A percentile compares a stretch with the other conserved stretches of the same genome.
Evolutionary conservation across 805 yeast genomes (phyloP).

Genomic region (Teunomyces kruisii): DNA sequence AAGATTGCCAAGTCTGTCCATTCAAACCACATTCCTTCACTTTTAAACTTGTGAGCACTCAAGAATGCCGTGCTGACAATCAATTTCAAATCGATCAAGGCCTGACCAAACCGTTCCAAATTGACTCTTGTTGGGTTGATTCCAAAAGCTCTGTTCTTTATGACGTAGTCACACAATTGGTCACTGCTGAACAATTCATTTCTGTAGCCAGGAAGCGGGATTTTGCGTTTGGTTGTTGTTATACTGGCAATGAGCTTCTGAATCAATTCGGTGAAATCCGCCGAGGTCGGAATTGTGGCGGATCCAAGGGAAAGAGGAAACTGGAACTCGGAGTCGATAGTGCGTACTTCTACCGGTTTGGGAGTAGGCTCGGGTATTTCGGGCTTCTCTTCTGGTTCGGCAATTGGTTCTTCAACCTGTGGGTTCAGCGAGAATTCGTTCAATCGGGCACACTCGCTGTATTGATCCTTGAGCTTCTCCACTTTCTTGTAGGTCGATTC

Average conservation of each 20-base stretch:
- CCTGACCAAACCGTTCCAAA: constrained; percentile 42
- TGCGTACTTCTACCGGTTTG: not conserved
- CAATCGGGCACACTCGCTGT: constrained; percentile 28
- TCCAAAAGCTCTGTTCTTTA: constrained; percentile 25
- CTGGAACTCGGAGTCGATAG: constrained; percentile 14
- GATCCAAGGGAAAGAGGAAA: constrained; percentile 38
- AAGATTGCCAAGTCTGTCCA: constrained; percentile 37
- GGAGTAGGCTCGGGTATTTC: not conserved
- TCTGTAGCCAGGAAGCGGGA: constrained; percentile 41
- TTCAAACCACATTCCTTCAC: constrained; percentile 46
- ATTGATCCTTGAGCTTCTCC: constrained; percentile 29
- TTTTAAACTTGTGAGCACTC: constrained; percentile 34
- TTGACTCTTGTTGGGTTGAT: constrained; percentile 36
- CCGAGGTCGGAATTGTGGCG: constrained; percentile 13
- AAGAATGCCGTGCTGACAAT: constrained; percentile 32
- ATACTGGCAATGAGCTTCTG: constrained; percentile 20
- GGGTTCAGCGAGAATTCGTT: constrained; percentile 28
- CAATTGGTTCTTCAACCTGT: not conserved
- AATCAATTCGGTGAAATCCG: constrained; percentile 23
- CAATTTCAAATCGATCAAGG: constrained; percentile 33
- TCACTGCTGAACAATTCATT: constrained; percentile 42
- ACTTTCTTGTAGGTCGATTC: constrained; percentile 20
- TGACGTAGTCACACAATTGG: constrained; percentile 29
- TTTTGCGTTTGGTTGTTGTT: constrained; percentile 28
- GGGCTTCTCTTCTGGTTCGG: constrained; percentile 3